Base-by-base conservation (phyloP, 2,329 filamentous ascomycete genomes). In the Exophiala lecanii-corni region DNA sequence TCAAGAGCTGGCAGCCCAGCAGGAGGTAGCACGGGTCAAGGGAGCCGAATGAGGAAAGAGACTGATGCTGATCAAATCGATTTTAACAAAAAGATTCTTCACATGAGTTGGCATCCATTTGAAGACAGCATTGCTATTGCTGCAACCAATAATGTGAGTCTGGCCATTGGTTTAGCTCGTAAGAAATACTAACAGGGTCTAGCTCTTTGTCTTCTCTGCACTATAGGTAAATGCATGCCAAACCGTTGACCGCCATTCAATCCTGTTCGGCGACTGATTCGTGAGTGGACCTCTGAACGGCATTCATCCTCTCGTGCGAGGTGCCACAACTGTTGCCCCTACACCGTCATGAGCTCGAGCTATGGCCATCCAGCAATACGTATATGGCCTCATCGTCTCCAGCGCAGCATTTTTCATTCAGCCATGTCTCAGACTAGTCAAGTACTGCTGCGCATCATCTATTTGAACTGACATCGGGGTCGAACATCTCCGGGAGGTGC, bases 101-200 rank as follows among this genome's bases (percentile, higher is more conserved):
- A 98, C 67, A 98, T 98, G 92, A 97, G 91, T 71, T 98, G 92
- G 92, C 92, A 98, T 81, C 92, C 92, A 36, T 96, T 94, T 60
- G 92, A 98, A 70, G 91, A 98, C 71, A 97, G 91, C 72, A 98
- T 98, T 70, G 92, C 92, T 45, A 98, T 98, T 73, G 92, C 92
- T 57, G 92, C 92, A 49, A 98, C 92, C 54, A 98, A 98, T 76
- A 98, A 98, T 70, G 92, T 97, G 72, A 84, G 91, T 75, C 33
- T 35, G 20, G 25, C 37, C 35, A 17, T 21, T n/a, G 15, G 12
- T 13, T 3, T 15, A 21, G 9, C 4, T 3, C 10, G 35, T 16
- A 9, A 17, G 19, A 12, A 26, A 20, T 34, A 33, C 34, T 50
- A 39, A 26, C 18, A 23, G 9, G 18, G 25, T 45, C 45, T 52